phyloP scores from a whole-genome alignment of 164 flowering plant genomes.

The Hamamelis virginiana region DNA sequence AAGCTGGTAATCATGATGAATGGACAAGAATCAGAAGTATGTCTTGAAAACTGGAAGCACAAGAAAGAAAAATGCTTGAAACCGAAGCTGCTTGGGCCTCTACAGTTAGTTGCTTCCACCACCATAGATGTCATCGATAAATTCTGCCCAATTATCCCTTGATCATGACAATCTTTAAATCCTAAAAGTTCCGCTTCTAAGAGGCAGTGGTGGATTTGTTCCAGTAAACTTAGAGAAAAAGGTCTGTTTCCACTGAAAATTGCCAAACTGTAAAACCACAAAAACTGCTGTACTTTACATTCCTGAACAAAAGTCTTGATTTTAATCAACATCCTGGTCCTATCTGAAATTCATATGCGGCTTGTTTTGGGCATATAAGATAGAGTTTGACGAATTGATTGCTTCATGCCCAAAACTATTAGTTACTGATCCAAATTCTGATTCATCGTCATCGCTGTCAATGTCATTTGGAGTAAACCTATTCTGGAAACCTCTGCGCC shows the following conservation, averaged over 20 bases:
- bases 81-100: slow-evolving; percentile 4
- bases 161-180: too few relatives aligned
- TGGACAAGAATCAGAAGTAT: slow-evolving; percentile 9
- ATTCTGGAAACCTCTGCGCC: slow-evolving; percentile 69
- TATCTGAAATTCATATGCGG: slow-evolving; percentile 25
- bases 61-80: slow-evolving; percentile 13
- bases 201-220: not conserved
- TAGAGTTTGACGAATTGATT: slow-evolving; percentile 29
- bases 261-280: not conserved
- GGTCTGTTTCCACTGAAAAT: not conserved
- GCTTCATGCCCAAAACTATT: slow-evolving; percentile 30
- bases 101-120: not conserved
- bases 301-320: slow-evolving; percentile 2
- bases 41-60: slow-evolving; percentile 1
- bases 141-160: too few relatives aligned
- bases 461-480: slow-evolving; percentile 50
- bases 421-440: slow-evolving; percentile 34
- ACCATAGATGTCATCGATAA: not conserved
- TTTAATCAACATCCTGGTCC: not conserved
- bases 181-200: too few relatives aligned
- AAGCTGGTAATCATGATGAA: slow-evolving; percentile 6
- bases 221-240: not conserved
- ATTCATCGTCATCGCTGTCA: slow-evolving; percentile 82
- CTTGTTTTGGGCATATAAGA: slow-evolving; percentile 45
- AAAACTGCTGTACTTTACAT: not conserved